Evolutionary conservation across 2,329 filamentous ascomycete species (phyloP).

Genomic region (Cercospora janseana): DNA sequence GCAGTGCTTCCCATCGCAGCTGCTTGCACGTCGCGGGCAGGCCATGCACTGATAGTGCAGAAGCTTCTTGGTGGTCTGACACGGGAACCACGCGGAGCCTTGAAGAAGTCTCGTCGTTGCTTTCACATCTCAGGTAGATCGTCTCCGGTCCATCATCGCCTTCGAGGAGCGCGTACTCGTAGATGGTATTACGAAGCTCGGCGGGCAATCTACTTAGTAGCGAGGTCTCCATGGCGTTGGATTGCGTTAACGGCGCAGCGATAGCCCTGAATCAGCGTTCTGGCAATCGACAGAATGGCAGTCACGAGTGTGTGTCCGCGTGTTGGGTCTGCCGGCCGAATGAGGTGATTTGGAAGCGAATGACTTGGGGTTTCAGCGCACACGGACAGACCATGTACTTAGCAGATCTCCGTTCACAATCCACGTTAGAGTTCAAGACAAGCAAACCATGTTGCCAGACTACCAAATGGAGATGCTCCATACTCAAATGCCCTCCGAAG

Average conservation of each 20-base stretch:
- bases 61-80: background rate
- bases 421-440: background rate
- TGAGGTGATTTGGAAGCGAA: too few relatives aligned
- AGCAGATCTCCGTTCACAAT: background rate
- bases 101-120: background rate
- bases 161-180: slow-evolving; percentile 20
- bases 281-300: background rate
- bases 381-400: background rate
- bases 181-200: slow-evolving; percentile 23
- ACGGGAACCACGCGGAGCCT: slow-evolving; percentile 11
- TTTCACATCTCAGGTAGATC: slow-evolving; percentile 15
- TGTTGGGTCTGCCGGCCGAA: background rate
- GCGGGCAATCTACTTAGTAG: slow-evolving; percentile 5
- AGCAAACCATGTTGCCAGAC: background rate
- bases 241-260: background rate
- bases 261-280: background rate
- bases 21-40: slow-evolving; percentile 21
- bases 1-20: slow-evolving; percentile 22
- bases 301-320: background rate
- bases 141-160: slow-evolving; percentile 10
- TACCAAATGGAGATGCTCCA: too few relatives aligned
- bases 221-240: slow-evolving; percentile 1
- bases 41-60: slow-evolving; percentile 14
- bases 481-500: too few relatives aligned
- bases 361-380: too few relatives aligned